Evolutionary conservation across 805 yeast species (phyloP), one percentile per base, ranked within the genome.

Genomic region (Clavispora carvajalis): DNA sequence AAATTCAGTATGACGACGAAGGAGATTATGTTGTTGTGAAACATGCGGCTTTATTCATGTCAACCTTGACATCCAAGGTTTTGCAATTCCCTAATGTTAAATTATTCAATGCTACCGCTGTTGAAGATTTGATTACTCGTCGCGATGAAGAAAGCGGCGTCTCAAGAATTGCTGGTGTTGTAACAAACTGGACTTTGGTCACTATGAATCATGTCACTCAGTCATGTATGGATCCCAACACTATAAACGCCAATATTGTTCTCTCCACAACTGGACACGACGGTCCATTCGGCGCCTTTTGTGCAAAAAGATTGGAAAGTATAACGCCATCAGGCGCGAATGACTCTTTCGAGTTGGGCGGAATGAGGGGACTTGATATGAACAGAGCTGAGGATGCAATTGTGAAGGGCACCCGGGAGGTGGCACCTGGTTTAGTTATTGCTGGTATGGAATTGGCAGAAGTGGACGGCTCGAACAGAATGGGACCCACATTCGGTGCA

Each of bases 401-500:
- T 52, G 90, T 83, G 43, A 80, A 79, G 63, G 71, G 75, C 41
- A 76, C 89, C 30, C 70, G 82, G 56, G 85, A 79, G 58, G 74
- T 79, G 34, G 73, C 71, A 39, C 82, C 83, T 13, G 85, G 85
- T 22, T 68, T 79, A 44, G 80, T 79, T 45, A 82, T 84, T 37
- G 75, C 77, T 10, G 90, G 91, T 53, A 83, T 83, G 91, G 90
- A 83, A 63, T 71, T 81, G 49, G 80, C 86, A 24, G 89, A 83
- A 58, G 76, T 82, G 40, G 86, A 81, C 54, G 89, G 89, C 19
- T 75, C 78, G 51, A 80, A 82, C 73, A 76, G 91, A 65, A 83
- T 83, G 89, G 90, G 90, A 21, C 90, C 91, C 37, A 82, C 89
- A 29, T 83, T 83, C 51, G 89, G 88, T 44, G 89, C 89, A 35